A percentile compares a stretch with the other conserved stretches of the same genome.
Evolutionary conservation across 2,329 filamentous ascomycete species (phyloP).

Genomic region (Fusarium secorum): DNA sequence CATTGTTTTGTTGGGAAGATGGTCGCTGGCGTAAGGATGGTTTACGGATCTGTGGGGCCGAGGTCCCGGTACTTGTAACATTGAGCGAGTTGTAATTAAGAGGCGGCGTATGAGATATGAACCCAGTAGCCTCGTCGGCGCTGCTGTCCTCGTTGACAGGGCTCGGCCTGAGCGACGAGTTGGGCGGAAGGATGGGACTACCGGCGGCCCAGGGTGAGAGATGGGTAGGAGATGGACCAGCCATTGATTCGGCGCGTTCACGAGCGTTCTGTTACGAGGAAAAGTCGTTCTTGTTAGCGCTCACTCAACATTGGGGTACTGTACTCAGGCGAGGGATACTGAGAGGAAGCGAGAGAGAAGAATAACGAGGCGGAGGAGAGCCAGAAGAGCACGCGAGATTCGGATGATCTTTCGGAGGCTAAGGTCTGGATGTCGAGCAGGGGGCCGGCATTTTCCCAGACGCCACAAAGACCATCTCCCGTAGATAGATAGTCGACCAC

Average conservation of each 20-base stretch:
- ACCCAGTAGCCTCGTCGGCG: conserved; percentile 54
- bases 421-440: conserved; percentile 14
- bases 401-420: conserved; percentile 28
- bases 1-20: conserved; percentile 8
- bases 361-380: not conserved
- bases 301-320: not conserved
- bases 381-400: conserved; percentile 27
- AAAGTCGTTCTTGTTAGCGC: conserved; percentile 19
- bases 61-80: conserved; percentile 26
- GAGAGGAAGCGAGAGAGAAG: not conserved
- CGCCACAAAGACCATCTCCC: conserved; percentile 14
- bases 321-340: not conserved
- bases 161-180: conserved; percentile 26
- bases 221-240: conserved; percentile 31
- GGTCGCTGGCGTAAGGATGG: conserved; percentile 11
- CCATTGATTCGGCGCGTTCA: conserved; percentile 54
- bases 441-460: conserved; percentile 15
- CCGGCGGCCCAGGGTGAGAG: conserved; percentile 19
- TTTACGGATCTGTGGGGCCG: conserved; percentile 28
- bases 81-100: conserved; percentile 53
- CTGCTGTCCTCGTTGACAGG: conserved; percentile 36
- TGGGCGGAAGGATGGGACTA: conserved; percentile 30
- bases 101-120: conserved; percentile 47
- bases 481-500: not conserved
- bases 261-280: conserved; percentile 49